These are phyloP conservation scores for Candida alai DNA, from an alignment of 805 yeast genomes.

Conservation along the genomic window DNA sequence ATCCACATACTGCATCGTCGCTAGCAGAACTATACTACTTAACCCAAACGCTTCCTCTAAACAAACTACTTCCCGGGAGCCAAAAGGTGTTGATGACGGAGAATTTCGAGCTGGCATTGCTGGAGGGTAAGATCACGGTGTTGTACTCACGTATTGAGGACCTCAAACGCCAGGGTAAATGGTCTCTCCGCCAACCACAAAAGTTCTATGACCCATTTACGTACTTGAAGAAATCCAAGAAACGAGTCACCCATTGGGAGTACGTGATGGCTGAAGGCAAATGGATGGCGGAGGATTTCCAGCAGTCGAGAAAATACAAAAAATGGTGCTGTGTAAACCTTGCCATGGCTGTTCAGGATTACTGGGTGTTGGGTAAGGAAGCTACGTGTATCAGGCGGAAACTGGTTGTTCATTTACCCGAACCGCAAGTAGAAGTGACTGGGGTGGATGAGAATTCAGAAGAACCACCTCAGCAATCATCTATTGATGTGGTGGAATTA, in stretches of 20 bases:
- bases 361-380: conserved; percentile 69
- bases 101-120: conserved; percentile 75
- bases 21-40: conserved; percentile 82
- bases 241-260: conserved; percentile 65
- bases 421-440: neutral
- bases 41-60: conserved; percentile 83
- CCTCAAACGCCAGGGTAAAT: conserved; percentile 76
- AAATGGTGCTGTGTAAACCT: conserved; percentile 64
- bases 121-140: conserved; percentile 89
- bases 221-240: conserved; percentile 14
- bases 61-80: conserved; percentile 75
- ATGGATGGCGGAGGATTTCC: conserved; percentile 80
- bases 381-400: conserved; percentile 54
- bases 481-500: neutral
- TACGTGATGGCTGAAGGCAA: conserved; percentile 68
- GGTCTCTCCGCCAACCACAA: conserved; percentile 88
- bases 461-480: neutral
- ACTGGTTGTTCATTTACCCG: conserved; percentile 25
- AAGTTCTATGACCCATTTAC: conserved; percentile 64
- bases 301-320: conserved; percentile 66
- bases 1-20: conserved; percentile 46
- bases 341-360: conserved; percentile 72
- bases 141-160: conserved; percentile 90
- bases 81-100: conserved; percentile 86
- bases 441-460: neutral